These are phyloP conservation scores for Paraleonurus japonicus DNA, from an alignment of 257 asterid species.

Conservation along the genomic window DNA sequence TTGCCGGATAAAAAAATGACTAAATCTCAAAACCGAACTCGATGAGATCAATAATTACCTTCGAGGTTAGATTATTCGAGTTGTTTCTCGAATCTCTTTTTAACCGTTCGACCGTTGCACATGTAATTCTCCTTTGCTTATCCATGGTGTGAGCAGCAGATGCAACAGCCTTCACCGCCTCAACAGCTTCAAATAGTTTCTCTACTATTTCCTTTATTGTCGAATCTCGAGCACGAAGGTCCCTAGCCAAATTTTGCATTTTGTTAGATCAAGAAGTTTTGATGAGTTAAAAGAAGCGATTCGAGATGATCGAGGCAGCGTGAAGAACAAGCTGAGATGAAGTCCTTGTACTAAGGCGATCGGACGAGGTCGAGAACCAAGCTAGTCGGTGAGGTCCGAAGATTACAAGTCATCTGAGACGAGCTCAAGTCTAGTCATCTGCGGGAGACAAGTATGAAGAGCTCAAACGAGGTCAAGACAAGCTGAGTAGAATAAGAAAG, in stretches of 20 bases:
- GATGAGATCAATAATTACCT: slow-evolving; percentile 43
- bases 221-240: slow-evolving; percentile 85
- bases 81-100: slow-evolving; percentile 62
- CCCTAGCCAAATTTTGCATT: slow-evolving; percentile 89
- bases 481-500: too few species aligned
- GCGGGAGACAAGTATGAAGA: too few species aligned
- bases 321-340: too few species aligned
- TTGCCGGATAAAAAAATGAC: neutral
- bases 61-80: slow-evolving; percentile 50
- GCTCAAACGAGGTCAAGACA: too few species aligned
- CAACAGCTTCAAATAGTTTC: slow-evolving; percentile 91
- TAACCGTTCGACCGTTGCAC: slow-evolving; percentile 70
- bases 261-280: too few species aligned
- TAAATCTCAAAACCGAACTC: slow-evolving; percentile 4
- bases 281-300: too few species aligned
- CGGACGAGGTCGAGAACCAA: too few species aligned
- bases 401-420: too few species aligned
- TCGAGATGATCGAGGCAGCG: too few species aligned
- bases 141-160: slow-evolving; percentile 94
- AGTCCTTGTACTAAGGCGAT: too few species aligned
- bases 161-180: slow-evolving; percentile 96
- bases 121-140: slow-evolving; percentile 89
- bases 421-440: too few species aligned
- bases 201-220: slow-evolving; percentile 85
- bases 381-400: too few species aligned